Evolutionary conservation across 805 yeast species (phyloP).

Genomic region (Kuraishia cidri): DNA sequence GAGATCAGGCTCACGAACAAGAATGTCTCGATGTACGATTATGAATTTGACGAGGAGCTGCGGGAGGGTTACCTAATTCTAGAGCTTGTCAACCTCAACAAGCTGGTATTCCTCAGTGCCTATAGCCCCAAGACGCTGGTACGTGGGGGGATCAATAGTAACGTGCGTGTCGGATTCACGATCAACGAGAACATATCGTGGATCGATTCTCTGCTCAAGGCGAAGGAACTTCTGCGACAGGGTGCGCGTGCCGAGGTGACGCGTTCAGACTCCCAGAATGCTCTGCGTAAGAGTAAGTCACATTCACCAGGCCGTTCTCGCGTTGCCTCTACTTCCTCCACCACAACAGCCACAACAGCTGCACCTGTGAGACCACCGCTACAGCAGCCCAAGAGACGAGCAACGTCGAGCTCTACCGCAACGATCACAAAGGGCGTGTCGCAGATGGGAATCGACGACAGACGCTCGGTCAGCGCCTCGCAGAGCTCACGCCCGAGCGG

Average conservation of each 20-base stretch:
- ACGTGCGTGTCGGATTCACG: constrained; percentile 23
- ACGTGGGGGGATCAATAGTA: constrained; percentile 21
- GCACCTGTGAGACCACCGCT: too few species aligned
- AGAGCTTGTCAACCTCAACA: constrained; percentile 49
- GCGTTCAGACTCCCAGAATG: too few species aligned
- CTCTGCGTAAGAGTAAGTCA: constrained; percentile 3
- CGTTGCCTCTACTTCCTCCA: too few species aligned
- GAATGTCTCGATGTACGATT: constrained; percentile 69
- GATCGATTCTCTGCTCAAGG: constrained; percentile 63
- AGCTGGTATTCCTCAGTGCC: constrained; percentile 44
- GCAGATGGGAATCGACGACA: too few species aligned
- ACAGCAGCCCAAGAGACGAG: too few species aligned
- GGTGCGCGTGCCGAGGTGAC: too few species aligned
- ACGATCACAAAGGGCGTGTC: too few species aligned
- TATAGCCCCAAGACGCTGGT: constrained; percentile 25
- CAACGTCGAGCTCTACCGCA: too few species aligned
- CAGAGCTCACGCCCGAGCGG: too few species aligned
- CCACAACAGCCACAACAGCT: too few species aligned
- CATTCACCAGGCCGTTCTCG: constrained; percentile 3
- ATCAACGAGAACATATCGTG: constrained; percentile 46
- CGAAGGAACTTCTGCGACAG: constrained; percentile 43
- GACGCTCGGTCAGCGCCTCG: too few species aligned
- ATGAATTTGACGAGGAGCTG: constrained; percentile 57
- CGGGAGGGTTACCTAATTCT: constrained; percentile 55
- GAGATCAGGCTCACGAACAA: constrained; percentile 37